Evolutionary conservation across 2,329 filamentous ascomycete species (phyloP).

Genomic region (Colletotrichum sp.): DNA sequence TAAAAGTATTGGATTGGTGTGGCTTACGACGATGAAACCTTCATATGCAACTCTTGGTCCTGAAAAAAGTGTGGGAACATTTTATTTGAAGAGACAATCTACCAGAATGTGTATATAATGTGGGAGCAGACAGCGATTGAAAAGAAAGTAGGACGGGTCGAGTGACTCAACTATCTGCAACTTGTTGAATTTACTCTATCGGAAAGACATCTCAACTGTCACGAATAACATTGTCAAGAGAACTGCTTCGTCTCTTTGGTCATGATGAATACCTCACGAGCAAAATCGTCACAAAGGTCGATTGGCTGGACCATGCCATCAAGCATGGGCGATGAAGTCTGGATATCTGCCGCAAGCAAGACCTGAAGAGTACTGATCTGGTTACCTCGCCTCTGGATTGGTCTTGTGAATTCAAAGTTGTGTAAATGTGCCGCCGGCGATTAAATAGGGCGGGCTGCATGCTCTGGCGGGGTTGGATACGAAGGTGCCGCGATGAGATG

Average conservation of each 20-base stretch:
- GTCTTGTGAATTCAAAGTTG: neutral
- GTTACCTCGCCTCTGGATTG: too few relatives aligned
- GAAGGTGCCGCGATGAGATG: neutral
- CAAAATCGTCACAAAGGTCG: neutral
- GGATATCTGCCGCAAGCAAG: neutral
- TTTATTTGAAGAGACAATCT: neutral
- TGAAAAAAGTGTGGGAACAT: neutral
- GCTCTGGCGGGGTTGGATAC: neutral
- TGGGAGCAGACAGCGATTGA: neutral
- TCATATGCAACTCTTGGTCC: neutral
- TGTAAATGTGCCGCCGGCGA: neutral
- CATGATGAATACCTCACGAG: neutral
- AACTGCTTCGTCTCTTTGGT: neutral
- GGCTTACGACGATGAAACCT: neutral
- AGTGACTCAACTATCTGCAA: neutral
- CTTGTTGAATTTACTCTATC: neutral
- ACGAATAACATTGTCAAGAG: neutral
- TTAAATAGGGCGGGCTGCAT: neutral
- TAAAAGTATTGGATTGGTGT: neutral
- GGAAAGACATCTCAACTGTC: neutral
- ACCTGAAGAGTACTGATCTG: too few relatives aligned
- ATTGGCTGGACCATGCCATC: neutral
- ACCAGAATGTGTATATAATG: neutral
- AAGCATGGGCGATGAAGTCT: neutral
- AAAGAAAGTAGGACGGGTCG: neutral